Evolutionary conservation across 495 filamentous ascomycete species (phyloP).

Genomic region (Pyronema omphalodes): DNA sequence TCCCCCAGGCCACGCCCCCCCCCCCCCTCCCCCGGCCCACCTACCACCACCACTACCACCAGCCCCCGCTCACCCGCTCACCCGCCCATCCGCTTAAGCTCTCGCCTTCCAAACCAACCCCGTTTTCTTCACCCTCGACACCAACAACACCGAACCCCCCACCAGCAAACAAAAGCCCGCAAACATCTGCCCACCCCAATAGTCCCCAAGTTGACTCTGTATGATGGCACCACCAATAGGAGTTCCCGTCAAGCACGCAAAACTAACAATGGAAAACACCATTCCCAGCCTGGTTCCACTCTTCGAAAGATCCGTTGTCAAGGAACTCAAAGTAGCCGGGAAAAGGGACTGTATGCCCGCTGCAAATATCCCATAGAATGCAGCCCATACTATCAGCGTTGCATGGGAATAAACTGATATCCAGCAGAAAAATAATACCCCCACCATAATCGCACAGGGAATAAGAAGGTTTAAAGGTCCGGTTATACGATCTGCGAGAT

Average conservation of each 20-base stretch:
- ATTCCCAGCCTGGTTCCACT: conserved; percentile 56
- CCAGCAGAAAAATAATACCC: conserved; percentile 44
- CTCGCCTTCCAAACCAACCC: not conserved
- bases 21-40: too few species aligned
- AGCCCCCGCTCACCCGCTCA: too few species aligned
- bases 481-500: conserved; percentile 42
- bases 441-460: conserved; percentile 34
- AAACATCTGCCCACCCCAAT: conserved; percentile 41
- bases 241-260: conserved; percentile 55
- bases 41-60: too few species aligned
- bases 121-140: not conserved
- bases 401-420: conserved; percentile 32
- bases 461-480: conserved; percentile 47
- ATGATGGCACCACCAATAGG: conserved; percentile 53
- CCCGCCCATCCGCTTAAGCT: not conserved
- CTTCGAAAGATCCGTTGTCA: conserved; percentile 47
- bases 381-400: conserved; percentile 41
- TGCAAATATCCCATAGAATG: conserved; percentile 42
- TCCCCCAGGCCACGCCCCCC: too few species aligned
- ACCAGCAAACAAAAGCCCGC: conserved; percentile 24
- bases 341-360: conserved; percentile 53
- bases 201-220: conserved; percentile 31
- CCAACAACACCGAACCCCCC: not conserved
- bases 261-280: conserved; percentile 54
- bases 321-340: conserved; percentile 39